These are phyloP conservation scores for Metarhizium humberi DNA, from an alignment of 2,329 filamentous ascomycete genomes.

Conservation along the genomic window DNA sequence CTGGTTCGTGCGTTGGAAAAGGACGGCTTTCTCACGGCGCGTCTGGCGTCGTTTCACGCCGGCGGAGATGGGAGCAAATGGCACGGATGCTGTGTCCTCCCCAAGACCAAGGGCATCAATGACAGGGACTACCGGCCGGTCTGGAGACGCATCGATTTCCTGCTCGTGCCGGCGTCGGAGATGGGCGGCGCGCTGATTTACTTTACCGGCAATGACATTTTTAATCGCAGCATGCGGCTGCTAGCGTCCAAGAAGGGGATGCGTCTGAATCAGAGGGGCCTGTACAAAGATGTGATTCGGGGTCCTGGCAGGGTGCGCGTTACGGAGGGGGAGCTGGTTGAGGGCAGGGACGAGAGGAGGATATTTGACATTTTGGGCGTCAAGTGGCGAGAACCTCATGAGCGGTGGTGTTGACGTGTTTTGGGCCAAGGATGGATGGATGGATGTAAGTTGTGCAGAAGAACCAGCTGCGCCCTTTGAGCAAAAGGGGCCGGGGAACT, in stretches of 20 bases:
- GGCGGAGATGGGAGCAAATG: constrained; percentile 63
- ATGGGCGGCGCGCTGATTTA: constrained; percentile 84
- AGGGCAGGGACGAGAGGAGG: constrained; percentile 63
- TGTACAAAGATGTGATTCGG: constrained; percentile 63
- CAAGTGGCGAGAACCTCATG: constrained; percentile 70
- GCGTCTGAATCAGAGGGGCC: constrained; percentile 73
- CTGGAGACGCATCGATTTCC: constrained; percentile 78
- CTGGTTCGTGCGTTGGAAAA: constrained; percentile 55
- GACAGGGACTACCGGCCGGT: constrained; percentile 27
- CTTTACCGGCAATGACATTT: constrained; percentile 92
- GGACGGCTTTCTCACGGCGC: constrained; percentile 57
- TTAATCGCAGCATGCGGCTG: constrained; percentile 78
- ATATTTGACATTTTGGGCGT: constrained; percentile 80
- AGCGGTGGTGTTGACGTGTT: constrained; percentile 56
- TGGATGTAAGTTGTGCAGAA: too few species aligned
- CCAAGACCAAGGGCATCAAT: constrained; percentile 27
- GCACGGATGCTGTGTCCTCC: constrained; percentile 76
- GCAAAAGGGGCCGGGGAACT: too few species aligned
- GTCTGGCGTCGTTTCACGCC: constrained; percentile 47
- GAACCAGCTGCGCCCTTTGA: too few species aligned
- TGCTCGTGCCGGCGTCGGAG: constrained; percentile 72
- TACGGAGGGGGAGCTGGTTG: constrained; percentile 60
- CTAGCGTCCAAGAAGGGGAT: constrained; percentile 73
- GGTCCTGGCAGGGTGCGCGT: constrained; percentile 48
- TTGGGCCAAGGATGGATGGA: too few species aligned